A percentile compares a stretch with the other conserved stretches of the same genome.
Conservation (phyloP, 2,329 filamentous ascomycete species). For the Calycina herbarum region DNA sequence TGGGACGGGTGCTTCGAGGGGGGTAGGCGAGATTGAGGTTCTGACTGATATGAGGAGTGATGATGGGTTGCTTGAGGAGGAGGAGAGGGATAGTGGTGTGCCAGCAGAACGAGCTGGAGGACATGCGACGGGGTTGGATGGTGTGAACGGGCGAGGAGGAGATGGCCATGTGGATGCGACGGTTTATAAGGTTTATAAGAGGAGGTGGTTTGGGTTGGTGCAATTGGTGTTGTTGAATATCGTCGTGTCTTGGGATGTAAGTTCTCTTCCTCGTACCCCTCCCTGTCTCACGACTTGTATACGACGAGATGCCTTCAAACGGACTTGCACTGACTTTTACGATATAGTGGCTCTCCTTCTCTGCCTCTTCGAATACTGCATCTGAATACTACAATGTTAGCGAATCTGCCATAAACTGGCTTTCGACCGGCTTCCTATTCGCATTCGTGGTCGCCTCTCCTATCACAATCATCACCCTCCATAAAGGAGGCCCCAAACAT, state of each 20-base stretch:
- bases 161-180: constrained; percentile 13
- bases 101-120: constrained; percentile 5
- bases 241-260: constrained; percentile 91
- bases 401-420: constrained; percentile 85
- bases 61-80: constrained; percentile 33
- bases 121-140: constrained; percentile 2
- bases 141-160: constrained; percentile 9
- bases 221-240: constrained; percentile 89
- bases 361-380: constrained; percentile 74
- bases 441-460: constrained; percentile 76
- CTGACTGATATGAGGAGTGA: constrained; percentile 34
- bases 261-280: constrained; percentile 41
- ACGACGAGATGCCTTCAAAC: neutral
- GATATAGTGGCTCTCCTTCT: constrained; percentile 83
- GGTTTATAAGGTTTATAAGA: constrained; percentile 67
- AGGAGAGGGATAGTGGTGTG: constrained; percentile 18
- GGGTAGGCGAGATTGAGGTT: constrained; percentile 27
- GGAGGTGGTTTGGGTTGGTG: constrained; percentile 83
- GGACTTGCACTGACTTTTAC: constrained; percentile 14
- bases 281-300: neutral
- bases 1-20: constrained; percentile 13
- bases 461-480: constrained; percentile 72
- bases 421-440: constrained; percentile 85
- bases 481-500: constrained; percentile 72
- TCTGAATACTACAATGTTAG: constrained; percentile 74